Conservation (phyloP, 257 asterid species). For the Scutellaria minor region DNA sequence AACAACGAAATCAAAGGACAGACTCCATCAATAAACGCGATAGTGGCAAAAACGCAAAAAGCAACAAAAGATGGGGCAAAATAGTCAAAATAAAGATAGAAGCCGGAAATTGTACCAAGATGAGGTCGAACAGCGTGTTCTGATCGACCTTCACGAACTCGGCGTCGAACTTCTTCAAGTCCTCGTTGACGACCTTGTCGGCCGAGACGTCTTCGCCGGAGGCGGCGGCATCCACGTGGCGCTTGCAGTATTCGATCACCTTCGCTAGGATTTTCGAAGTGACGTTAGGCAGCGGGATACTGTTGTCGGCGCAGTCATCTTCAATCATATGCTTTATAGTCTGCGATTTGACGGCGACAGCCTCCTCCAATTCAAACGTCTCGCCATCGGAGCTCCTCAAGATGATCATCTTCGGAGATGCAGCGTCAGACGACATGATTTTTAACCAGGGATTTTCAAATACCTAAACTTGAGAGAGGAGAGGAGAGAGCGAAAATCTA, state of each 20-base stretch:
- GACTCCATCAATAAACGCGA: background rate
- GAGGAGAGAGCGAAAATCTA: background rate
- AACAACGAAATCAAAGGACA: too few species aligned
- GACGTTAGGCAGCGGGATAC: conserved; percentile 49
- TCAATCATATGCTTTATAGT: conserved; percentile 56
- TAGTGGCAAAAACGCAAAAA: conserved; percentile 15
- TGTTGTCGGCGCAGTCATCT: conserved; percentile 47
- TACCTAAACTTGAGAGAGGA: conserved; percentile 17
- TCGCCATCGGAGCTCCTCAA: conserved; percentile 49
- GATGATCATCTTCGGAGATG: conserved; percentile 34
- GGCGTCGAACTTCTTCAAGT: conserved; percentile 46
- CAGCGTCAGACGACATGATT: conserved; percentile 29
- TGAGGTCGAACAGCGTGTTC: conserved; percentile 60
- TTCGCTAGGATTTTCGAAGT: conserved; percentile 44
- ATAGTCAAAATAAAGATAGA: background rate
- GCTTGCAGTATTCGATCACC: conserved; percentile 55
- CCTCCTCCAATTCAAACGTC: conserved; percentile 47
- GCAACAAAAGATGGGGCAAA: background rate
- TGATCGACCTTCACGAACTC: conserved; percentile 69
- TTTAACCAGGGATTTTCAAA: background rate
- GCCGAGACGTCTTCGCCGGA: conserved; percentile 21
- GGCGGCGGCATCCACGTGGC: conserved; percentile 37
- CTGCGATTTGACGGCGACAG: conserved; percentile 46
- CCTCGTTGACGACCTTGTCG: conserved; percentile 47
- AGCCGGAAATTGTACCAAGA: conserved; percentile 44